Percentiles rank a stretch among this genome's conserved stretches.
Evolutionary conservation across 1,284 basidiomycete species (phyloP).

Genomic region (Ustilago bromivora): DNA sequence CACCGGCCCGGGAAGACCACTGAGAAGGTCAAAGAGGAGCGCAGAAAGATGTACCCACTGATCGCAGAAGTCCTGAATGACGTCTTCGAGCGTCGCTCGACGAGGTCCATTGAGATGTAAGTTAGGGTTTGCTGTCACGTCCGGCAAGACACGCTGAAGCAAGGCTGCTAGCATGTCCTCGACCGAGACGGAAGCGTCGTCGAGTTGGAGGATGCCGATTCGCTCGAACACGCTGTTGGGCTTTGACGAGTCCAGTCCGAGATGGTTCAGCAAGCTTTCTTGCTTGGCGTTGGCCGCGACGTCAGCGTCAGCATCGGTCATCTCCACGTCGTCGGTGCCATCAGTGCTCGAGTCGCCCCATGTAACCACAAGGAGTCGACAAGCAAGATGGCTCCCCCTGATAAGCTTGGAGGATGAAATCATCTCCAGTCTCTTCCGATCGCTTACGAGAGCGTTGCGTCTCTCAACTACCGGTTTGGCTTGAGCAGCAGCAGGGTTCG

Average conservation of each 20-base stretch:
- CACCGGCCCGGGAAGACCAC: conserved; percentile 2
- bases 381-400: conserved; percentile 22
- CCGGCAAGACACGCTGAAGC: conserved; percentile 23
- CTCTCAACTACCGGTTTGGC: conserved; percentile 17
- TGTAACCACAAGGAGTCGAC: conserved; percentile 31
- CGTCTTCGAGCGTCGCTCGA: conserved; percentile 27
- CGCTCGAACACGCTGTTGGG: conserved; percentile 21
- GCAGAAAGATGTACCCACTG: conserved; percentile 28
- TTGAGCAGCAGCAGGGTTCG: conserved; percentile 22
- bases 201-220: conserved; percentile 29
- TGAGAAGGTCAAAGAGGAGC: conserved; percentile 24
- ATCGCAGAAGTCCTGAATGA: conserved; percentile 17
- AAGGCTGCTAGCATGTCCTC: conserved; percentile 18
- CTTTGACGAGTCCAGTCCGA: conserved; percentile 15
- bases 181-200: conserved; percentile 35
- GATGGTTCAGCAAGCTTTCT: conserved; percentile 2
- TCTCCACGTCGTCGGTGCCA: conserved; percentile 21
- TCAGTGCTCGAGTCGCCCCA: conserved; percentile 15
- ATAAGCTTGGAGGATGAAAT: conserved; percentile 21
- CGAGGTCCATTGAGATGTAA: conserved; percentile 13
- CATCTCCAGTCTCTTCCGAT: conserved; percentile 26
- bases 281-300: too few relatives aligned
- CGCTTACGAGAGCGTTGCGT: conserved; percentile 3
- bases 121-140: conserved; percentile 23
- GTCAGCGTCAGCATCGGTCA: conserved; percentile 14